Conservation (phyloP, 139 green algal genomes). For the Tetratostichococcus sp. region DNA sequence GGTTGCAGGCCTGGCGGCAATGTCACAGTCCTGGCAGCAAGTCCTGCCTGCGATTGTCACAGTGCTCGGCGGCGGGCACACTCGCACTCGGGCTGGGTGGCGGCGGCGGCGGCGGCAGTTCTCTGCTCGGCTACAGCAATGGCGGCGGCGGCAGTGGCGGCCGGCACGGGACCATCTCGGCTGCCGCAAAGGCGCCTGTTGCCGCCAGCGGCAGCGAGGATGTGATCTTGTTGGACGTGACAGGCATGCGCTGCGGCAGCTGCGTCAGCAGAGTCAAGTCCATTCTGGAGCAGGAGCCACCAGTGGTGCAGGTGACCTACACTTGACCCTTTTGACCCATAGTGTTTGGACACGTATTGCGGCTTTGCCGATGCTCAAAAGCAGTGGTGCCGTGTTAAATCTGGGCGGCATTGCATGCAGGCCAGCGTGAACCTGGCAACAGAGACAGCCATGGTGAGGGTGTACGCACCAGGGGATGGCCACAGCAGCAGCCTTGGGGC, state of each 20-base stretch:
- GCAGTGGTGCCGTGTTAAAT: too few species aligned
- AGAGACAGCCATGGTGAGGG: conserved; percentile 77
- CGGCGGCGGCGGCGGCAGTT: neutral
- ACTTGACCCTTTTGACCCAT: neutral
- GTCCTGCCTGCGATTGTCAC: neutral
- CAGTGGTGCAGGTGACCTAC: conserved; percentile 28
- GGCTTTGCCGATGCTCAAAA: too few species aligned
- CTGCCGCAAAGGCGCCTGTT: neutral
- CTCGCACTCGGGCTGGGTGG: neutral
- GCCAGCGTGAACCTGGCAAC: conserved; percentile 88
- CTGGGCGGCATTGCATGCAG: too few species aligned
- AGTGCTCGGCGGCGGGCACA: neutral
- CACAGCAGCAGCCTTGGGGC: neutral
- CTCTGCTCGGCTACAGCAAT: neutral
- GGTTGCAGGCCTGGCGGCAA: neutral
- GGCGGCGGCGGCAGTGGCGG: neutral
- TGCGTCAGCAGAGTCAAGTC: conserved; percentile 75
- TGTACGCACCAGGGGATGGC: conserved; percentile 32
- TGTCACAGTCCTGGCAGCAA: neutral
- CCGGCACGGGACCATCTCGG: neutral
- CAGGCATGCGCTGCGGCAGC: conserved; percentile 87
- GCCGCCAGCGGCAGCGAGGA: conserved; percentile 37
- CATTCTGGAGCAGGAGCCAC: conserved; percentile 59
- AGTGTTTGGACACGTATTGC: too few species aligned
- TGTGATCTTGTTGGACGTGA: conserved; percentile 75